Evolutionary conservation across 2,329 filamentous ascomycete species (phyloP), one percentile per base, ranked within the genome.

Genomic region (Zymoseptoria pseudotritici): DNA sequence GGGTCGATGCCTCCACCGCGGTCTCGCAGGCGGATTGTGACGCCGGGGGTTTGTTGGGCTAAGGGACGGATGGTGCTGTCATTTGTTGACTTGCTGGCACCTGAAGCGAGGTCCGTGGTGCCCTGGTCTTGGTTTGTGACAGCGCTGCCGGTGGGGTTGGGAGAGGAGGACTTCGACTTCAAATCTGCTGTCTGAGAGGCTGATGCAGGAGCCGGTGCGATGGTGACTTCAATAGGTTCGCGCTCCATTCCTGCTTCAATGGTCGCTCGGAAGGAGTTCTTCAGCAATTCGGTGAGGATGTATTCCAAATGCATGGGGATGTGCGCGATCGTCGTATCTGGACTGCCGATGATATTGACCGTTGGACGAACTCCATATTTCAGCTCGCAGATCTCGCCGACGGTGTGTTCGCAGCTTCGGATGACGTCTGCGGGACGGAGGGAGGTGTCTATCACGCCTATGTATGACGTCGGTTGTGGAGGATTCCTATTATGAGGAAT

Each of bases 281-380:
- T 99, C 60, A 99, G 82, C 1, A 99, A 82, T 75, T 99, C 94
- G 0, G 93, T 99, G 65, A 97, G 84, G 65, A 99, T 97, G 74
- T 99, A 99, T 75, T 97, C 93, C 22, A 99, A 83, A 74, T 99
- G 94, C 73, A 96, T 94, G 13, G 94, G 94, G 8, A 99, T 87
- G 70, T 95, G 94, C 20, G 93, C 91, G 71, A 99, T 96, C 0
- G 86, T 87, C n/a, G 92, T 91, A 56, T 89, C 86, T 0, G 89
- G 86, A 72, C 95, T 88, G 65, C 94, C 94, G 66, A 92, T 89
- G 69, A 99, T 88, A 53, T 87, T 78, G 69, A 96, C 82, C 2
- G 82, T 83, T 0, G 94, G 94, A 0, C 94, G 85, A 1, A 95
- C 86, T 56, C 94, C 94, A 71, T 99, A 99, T 63, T 94, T 93